A percentile compares a stretch with the other conserved stretches of the same genome.
These are phyloP conservation scores for Carex pumila DNA, from an alignment of 176 grass and related monocot species.

Conservation along the genomic window DNA sequence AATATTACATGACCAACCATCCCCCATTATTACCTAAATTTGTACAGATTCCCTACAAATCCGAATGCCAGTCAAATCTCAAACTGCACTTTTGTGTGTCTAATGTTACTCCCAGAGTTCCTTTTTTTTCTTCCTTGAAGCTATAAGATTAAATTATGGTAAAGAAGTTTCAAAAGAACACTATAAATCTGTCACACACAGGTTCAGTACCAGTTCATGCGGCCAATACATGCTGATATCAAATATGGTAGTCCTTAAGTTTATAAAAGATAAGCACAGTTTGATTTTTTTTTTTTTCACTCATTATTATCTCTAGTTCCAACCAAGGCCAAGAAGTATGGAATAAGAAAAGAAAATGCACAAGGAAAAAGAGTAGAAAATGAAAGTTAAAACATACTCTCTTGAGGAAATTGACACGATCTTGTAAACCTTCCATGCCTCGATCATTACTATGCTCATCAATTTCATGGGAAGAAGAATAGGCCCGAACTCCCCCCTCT, in stretches of 20 bases:
- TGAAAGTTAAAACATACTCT: slow-evolving; percentile 46
- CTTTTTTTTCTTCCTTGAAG: not conserved
- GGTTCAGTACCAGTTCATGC: not conserved
- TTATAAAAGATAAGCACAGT: not conserved
- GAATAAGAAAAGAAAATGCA: not conserved
- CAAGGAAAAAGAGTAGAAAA: not conserved
- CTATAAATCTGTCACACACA: not conserved
- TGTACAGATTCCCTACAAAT: not conserved
- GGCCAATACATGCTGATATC: not conserved
- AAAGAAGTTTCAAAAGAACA: not conserved
- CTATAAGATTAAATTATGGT: not conserved
- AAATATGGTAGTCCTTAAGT: not conserved
- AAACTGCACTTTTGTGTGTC: not conserved
- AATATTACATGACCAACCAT: not conserved
- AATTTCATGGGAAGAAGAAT: slow-evolving; percentile 80
- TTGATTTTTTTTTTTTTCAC: not conserved
- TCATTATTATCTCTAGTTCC: not conserved
- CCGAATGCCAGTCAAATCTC: not conserved
- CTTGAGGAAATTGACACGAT: slow-evolving; percentile 93
- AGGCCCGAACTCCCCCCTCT: slow-evolving; percentile 65
- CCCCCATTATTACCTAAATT: not conserved
- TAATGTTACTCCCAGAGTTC: not conserved
- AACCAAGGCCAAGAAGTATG: not conserved
- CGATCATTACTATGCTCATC: slow-evolving; percentile 73
- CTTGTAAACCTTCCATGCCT: slow-evolving; percentile 83